phyloP scores from a whole-genome alignment of 192 early-diverging fungal species.

The Coemansia nantahalensis region DNA sequence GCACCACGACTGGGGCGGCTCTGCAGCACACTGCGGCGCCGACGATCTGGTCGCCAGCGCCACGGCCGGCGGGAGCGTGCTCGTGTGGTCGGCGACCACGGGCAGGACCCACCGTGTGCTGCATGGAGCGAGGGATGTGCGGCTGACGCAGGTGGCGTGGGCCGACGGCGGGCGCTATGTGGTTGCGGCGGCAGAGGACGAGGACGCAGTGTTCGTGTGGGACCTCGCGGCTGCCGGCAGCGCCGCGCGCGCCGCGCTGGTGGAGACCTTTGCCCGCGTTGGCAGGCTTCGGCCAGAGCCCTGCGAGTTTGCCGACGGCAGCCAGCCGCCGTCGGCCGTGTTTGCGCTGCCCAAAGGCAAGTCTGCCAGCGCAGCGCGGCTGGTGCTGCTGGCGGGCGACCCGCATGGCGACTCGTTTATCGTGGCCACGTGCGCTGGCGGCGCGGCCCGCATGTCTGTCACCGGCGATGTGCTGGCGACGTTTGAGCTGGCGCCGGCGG shows the following conservation, averaged over 20 bases:
- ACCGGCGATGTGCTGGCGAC: conserved; percentile 2
- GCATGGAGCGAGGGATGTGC: neutral
- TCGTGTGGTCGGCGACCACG: conserved; percentile 21
- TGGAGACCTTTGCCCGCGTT: neutral
- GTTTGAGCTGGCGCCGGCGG: conserved; percentile 1
- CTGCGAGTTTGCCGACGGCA: conserved; percentile 2
- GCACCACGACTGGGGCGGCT: conserved; percentile 9
- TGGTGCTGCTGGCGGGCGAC: conserved; percentile 37
- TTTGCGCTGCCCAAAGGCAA: neutral
- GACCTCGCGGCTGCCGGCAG: conserved; percentile 3
- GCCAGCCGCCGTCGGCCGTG: conserved; percentile 1
- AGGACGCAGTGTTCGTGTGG: conserved; percentile 24
- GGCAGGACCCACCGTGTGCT: conserved; percentile 9
- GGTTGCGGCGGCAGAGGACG: conserved; percentile 9
- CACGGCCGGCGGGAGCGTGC: conserved; percentile 16
- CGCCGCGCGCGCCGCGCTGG: conserved; percentile 17
- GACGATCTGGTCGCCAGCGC: conserved; percentile 18
- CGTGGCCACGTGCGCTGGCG: conserved; percentile 17
- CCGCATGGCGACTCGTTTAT: conserved; percentile 21
- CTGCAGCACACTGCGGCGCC: neutral
- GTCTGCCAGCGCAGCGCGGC: neutral
- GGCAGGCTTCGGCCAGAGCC: conserved; percentile 6
- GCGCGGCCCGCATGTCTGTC: conserved; percentile 19
- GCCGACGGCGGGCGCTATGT: conserved; percentile 22
- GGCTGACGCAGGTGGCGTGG: conserved; percentile 29